Evolutionary conservation across 1,139 yeast genomes (phyloP).

Genomic region (Ogataea hybrid): DNA sequence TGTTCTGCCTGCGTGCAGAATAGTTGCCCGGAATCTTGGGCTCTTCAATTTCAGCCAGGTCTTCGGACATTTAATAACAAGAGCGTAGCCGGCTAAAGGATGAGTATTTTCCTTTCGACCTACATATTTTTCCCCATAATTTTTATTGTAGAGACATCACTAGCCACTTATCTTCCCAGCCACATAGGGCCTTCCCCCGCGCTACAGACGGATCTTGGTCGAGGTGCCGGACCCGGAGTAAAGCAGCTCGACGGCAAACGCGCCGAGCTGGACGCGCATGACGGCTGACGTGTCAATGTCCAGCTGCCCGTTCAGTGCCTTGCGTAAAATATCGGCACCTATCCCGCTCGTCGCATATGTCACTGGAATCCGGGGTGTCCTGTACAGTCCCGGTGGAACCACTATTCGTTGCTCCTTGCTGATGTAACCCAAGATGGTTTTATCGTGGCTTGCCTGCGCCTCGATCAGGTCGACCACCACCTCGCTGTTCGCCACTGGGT

Average conservation of each 20-base stretch:
- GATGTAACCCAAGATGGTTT: slow-evolving; percentile 44
- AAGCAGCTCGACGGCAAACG: slow-evolving; percentile 39
- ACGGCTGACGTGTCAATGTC: slow-evolving; percentile 45
- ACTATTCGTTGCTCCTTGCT: slow-evolving; percentile 36
- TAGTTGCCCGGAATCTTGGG: slow-evolving; percentile 45
- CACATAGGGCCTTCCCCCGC: background rate
- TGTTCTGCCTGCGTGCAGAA: slow-evolving; percentile 46
- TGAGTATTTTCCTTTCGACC: slow-evolving; percentile 7
- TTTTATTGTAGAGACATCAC: background rate
- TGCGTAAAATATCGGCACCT: slow-evolving; percentile 48
- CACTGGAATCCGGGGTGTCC: slow-evolving; percentile 49
- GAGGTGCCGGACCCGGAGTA: slow-evolving; percentile 44
- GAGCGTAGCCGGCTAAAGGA: background rate
- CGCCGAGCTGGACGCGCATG: slow-evolving; percentile 38
- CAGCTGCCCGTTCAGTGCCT: slow-evolving; percentile 50
- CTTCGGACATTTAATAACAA: slow-evolving; percentile 11
- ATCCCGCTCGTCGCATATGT: slow-evolving; percentile 41
- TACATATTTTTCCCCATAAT: slow-evolving; percentile 7
- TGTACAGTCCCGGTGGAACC: slow-evolving; percentile 50
- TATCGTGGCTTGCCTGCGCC: slow-evolving; percentile 49
- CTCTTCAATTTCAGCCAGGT: slow-evolving; percentile 34
- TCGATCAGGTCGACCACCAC: slow-evolving; percentile 39
- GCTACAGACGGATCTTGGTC: slow-evolving; percentile 40
- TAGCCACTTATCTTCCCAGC: slow-evolving; percentile 1
- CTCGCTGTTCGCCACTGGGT: slow-evolving; percentile 48